Percentiles rank a stretch among this genome's conserved stretches.
Evolutionary conservation across 495 filamentous ascomycete genomes (phyloP).

Genomic region (Pyronema omphalodes): DNA sequence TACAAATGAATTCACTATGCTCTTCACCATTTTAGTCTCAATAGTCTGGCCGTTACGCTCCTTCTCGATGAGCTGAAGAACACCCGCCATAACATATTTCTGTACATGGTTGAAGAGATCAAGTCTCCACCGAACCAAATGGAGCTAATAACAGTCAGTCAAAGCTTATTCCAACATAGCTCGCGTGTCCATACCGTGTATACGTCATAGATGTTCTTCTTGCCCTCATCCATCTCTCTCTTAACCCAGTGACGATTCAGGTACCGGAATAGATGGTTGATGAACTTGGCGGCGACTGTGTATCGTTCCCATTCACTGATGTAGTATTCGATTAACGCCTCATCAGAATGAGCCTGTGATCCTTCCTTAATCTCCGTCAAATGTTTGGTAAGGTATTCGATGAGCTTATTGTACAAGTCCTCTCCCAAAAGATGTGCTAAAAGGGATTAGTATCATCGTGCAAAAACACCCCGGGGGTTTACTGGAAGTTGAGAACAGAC

Average conservation of each 20-base stretch:
- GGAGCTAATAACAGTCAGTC: slow-evolving; percentile 30
- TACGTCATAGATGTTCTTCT: slow-evolving; percentile 95
- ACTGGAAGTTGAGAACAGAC: slow-evolving; percentile 28
- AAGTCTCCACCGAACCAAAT: slow-evolving; percentile 83
- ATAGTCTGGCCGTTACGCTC: slow-evolving; percentile 97
- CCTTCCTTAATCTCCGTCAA: slow-evolving; percentile 41
- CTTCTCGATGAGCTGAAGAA: slow-evolving; percentile 89
- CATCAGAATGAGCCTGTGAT: slow-evolving; percentile 63
- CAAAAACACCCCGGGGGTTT: slow-evolving; percentile 15
- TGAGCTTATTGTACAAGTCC: slow-evolving; percentile 83
- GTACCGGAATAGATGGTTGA: slow-evolving; percentile 92
- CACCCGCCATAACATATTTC: slow-evolving; percentile 80
- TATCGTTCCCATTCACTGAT: slow-evolving; percentile 93
- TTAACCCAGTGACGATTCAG: slow-evolving; percentile 99
- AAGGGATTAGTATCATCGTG: slow-evolving; percentile 3
- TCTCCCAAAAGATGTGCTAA: slow-evolving; percentile 85
- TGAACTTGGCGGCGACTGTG: slow-evolving; percentile 85
- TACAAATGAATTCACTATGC: slow-evolving; percentile 91
- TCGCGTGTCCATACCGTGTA: slow-evolving; percentile 41
- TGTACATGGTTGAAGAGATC: slow-evolving; percentile 75
- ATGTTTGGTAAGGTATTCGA: slow-evolving; percentile 61
- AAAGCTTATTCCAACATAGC: not conserved
- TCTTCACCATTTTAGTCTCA: slow-evolving; percentile 90
- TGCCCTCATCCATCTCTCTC: slow-evolving; percentile 95
- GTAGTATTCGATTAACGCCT: slow-evolving; percentile 85